Evolutionary conservation across 352 stramenopile genomes (phyloP).

Genomic region (Phytophthora crassamura): DNA sequence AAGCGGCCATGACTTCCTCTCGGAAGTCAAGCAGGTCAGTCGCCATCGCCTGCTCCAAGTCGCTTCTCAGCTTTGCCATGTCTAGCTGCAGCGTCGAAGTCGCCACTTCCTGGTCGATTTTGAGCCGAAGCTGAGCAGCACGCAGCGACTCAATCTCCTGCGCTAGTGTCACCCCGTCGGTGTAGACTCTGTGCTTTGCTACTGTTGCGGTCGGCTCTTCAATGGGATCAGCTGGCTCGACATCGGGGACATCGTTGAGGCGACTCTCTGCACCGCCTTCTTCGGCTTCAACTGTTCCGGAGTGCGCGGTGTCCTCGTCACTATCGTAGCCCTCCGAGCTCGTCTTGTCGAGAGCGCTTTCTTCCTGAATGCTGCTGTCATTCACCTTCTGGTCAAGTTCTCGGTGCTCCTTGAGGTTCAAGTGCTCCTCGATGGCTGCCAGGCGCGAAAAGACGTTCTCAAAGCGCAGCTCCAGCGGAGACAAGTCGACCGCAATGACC

Average conservation of each 20-base stretch:
- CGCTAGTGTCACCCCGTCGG: slow-evolving; percentile 35
- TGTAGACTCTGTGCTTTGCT: slow-evolving; percentile 21
- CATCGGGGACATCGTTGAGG: background rate
- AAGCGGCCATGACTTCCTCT: slow-evolving; percentile 42
- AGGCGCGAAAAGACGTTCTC: slow-evolving; percentile 57
- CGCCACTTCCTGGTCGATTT: slow-evolving; percentile 65
- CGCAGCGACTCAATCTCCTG: slow-evolving; percentile 64
- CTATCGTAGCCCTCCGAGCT: background rate
- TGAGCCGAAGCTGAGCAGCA: slow-evolving; percentile 58
- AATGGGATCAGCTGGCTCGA: too few relatives aligned
- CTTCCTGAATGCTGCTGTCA: background rate
- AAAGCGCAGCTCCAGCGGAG: slow-evolving; percentile 58
- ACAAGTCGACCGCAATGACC: slow-evolving; percentile 53
- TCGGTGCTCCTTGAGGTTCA: slow-evolving; percentile 20
- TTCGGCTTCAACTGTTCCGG: background rate
- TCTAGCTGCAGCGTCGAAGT: slow-evolving; percentile 51
- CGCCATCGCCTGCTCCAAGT: slow-evolving; percentile 43
- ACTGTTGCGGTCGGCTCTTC: background rate
- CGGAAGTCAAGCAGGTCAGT: slow-evolving; percentile 51
- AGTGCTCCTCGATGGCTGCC: slow-evolving; percentile 43
- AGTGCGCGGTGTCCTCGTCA: background rate
- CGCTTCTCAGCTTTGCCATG: slow-evolving; percentile 43
- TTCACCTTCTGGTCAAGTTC: background rate
- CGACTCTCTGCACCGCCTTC: background rate
- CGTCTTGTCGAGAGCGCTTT: background rate